Evolutionary conservation across 2,329 filamentous ascomycete genomes (phyloP), one percentile per base, ranked within the genome.

Genomic region (Claviceps cyperi): DNA sequence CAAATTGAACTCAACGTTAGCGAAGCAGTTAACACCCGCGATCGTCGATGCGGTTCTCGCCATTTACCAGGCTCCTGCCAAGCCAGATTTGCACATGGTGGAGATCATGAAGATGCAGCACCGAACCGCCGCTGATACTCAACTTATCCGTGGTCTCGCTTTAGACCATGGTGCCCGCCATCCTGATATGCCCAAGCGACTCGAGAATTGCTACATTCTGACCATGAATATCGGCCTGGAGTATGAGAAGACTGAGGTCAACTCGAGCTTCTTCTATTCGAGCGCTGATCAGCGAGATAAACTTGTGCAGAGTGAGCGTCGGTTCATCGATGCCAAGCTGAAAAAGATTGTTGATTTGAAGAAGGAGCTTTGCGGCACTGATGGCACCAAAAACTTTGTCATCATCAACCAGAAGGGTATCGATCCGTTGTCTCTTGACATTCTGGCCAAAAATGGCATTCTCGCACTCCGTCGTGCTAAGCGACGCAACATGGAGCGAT

Each of bases 101-200:
- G 92, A 98, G 71, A 97, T 98, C 61, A 98, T 98, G 92, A 97
- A 94, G 67, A 97, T 98, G 91, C 92, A 98, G 73, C 92, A 98
- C 73, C 86, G 91, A 59, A 89, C 87, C 48, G 90, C 91, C 52
- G 87, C 92, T 35, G 92, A 98, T 68, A 98, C 92, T 51, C 89
- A 95, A 68, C 80, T 98, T 52, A 96, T 98, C 67, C 82, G 86
- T 56, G 92, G 92, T 53, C 76, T 98, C 52, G 92, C 88, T 9
- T 74, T 98, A 53, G 92, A 98, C 62, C 92, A 98, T 67, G 92
- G 92, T 57, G 90, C 92, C 13, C 81, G 92, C 63, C 92, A 98
- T 69, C 92, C 92, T 3, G 92, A 98, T 64, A 98, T 98, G 92
- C 88, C 92, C 8, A 97, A 95, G 75, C 78, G 86, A 52, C 81